A percentile compares a stretch with the other conserved stretches of the same genome.
These are phyloP conservation scores for Rosa multiflora DNA, from an alignment of 306 rosid species.

Conservation along the genomic window DNA sequence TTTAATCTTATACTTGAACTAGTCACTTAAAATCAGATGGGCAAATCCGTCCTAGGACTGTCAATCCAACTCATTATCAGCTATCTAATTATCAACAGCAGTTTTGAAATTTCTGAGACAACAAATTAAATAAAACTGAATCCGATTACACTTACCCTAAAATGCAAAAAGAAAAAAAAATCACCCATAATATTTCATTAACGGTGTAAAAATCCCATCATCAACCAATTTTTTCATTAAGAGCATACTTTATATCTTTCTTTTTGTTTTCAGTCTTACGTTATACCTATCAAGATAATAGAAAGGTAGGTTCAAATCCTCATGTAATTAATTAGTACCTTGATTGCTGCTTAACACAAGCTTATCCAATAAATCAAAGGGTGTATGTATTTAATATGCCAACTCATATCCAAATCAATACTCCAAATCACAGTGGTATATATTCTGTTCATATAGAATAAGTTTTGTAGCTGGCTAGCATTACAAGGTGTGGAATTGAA, in stretches of 20 bases:
- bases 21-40: background rate
- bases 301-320: background rate
- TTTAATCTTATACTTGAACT: no score
- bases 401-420: constrained; percentile 1
- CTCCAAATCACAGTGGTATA: background rate
- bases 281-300: background rate
- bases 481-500: background rate
- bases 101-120: background rate
- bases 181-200: background rate
- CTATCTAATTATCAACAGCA: background rate
- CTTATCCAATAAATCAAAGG: background rate
- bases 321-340: background rate
- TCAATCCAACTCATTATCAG: background rate
- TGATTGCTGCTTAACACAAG: background rate
- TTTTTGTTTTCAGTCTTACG: background rate
- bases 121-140: background rate
- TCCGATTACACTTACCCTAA: background rate
- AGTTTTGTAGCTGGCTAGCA: background rate
- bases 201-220: background rate
- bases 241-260: background rate
- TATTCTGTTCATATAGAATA: background rate
- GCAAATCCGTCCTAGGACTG: background rate
- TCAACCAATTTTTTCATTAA: background rate
- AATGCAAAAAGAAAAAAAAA: background rate
- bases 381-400: background rate